Evolutionary conservation across 345 rosid species (phyloP), one percentile per base, ranked within the genome.

Genomic region (Eucalyptus polyanthemos): DNA sequence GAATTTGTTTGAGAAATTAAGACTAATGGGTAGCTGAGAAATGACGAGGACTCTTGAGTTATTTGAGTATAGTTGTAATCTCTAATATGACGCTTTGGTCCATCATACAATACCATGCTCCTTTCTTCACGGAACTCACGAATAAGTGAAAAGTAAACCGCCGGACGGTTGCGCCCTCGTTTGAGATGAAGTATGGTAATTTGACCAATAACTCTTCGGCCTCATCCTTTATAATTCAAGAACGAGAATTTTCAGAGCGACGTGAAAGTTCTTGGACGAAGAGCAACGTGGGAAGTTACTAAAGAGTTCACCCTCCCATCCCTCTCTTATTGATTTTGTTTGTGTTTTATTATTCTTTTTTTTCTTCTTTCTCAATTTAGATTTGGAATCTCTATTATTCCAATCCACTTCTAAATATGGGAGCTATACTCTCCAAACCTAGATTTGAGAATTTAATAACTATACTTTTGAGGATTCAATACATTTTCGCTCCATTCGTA

Each of bases 401-500:
- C 62, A 56, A 56, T 56, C 29, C 10, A 56, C 0, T 56, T 24
- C 11, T 56, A 56, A 56, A 56, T 56, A 9, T 56, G 13, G 13
- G 62, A 56, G 29, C 29, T 56, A 56, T 56, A 24, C 13, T 24
- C 62, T 56, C 62, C 62, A 4, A 22, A 9, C 13, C 62, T 10
- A 56, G 14, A 22, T 56, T 56, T 56, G 62, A 56, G 62, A 56
- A 56, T 56, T 56, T 56, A 56, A 56, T 22, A 56, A 56, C 5
- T 56, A 24, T 56, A 25, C 29, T 56, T 56, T 56, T 56, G 62
- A 56, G 29, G 29, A 22, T 56, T 56, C 2, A 1, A 24, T 56
- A 25, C 62, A 0, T 56, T 56, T 24, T 11, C 0, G 2, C 29
- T 56, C 29, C 12, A 4, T 24, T 24, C 13, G 0, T 56, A 10